Evolutionary conservation across 163 green algal species (phyloP), one percentile per base, ranked within the genome.

Genomic region (Volvox carteri): DNA sequence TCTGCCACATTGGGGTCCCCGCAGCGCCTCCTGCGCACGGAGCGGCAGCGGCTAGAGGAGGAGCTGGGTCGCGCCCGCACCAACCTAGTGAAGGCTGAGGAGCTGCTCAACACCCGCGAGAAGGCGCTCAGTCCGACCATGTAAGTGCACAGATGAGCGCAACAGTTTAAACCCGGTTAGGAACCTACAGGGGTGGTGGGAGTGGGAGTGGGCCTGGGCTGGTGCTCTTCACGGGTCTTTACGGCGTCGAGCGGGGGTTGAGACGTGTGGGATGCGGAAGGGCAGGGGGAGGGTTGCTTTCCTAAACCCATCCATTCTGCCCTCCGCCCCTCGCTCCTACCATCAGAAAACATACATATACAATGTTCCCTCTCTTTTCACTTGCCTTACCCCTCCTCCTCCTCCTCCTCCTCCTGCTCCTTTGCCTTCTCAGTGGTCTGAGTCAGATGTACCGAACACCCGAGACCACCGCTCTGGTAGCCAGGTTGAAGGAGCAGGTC

Each of bases 391-490:
- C 19, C 54, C 54, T 65, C 28, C 54, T 4, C 8, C 28, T 28
- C n/a, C n/a, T n/a, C n/a, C n/a, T n/a, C n/a, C n/a, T n/a, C n/a
- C n/a, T n/a, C n/a, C n/a, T n/a, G n/a, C n/a, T n/a, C n/a, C 23
- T 62, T 80, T 11, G 60, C 4, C 28, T 28, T 7, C 60, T 23
- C 81, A 88, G 81, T 19, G 90, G 86, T 21, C 62, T 93, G 54
- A 93, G 79, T 42, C 90, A 93, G 74, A 91, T 93, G 90, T 93
- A 91, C 60, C 84, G 90, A 11, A 84, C 56, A 12, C 86, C 90
- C n/a, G 90, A 93, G 16, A 93, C 90, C 79, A 91, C 90, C 0
- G 79, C 85, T 1, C 79, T 93, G 33, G 86, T 93, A 35, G 73
- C 79, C 8, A 28, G 41, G 35, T 85, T 92, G 28, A 85, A 84